These are phyloP conservation scores for Omphalotus guepiniiformis DNA, from an alignment of 768 basidiomycete genomes.

Conservation along the genomic window DNA sequence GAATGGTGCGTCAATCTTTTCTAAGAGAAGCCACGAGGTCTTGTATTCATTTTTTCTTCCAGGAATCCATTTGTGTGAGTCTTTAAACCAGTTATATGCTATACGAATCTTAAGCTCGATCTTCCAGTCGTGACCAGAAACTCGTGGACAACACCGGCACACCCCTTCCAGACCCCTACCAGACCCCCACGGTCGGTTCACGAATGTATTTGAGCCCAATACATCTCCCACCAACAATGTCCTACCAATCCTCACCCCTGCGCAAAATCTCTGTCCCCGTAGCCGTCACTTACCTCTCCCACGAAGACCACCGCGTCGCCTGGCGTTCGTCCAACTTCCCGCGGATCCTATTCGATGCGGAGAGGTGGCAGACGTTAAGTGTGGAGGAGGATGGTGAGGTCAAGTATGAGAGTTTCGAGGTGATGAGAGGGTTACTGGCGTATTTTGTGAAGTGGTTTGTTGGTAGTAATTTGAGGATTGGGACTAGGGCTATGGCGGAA, in stretches of 20 bases:
- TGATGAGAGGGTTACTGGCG: conserved; percentile 53
- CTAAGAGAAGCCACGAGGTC: not conserved
- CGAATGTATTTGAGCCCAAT: conserved; percentile 44
- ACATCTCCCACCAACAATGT: conserved; percentile 59
- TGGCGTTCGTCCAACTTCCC: conserved; percentile 47
- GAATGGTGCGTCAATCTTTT: conserved; percentile 42
- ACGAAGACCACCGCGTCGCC: conserved; percentile 49
- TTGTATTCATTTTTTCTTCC: conserved; percentile 4
- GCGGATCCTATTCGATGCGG: conserved; percentile 43
- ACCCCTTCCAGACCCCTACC: conserved; percentile 34
- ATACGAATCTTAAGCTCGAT: conserved; percentile 35
- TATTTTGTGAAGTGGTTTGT: conserved; percentile 47
- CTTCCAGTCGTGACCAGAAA: no score
- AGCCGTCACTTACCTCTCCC: conserved; percentile 46
- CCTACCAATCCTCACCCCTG: conserved; percentile 29
- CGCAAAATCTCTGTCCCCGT: conserved; percentile 37
- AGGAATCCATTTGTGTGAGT: conserved; percentile 71
- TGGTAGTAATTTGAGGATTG: conserved; percentile 35
- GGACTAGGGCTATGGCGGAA: conserved; percentile 52
- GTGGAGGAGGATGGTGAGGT: conserved; percentile 40
- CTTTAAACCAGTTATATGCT: not conserved
- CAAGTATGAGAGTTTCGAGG: conserved; percentile 61
- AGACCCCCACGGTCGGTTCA: conserved; percentile 44
- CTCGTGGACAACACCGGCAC: conserved; percentile 38
- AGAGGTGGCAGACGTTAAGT: conserved; percentile 63